Base-by-base conservation (phyloP, 2,329 filamentous ascomycete species). In the Keithomyces neogunnii region DNA sequence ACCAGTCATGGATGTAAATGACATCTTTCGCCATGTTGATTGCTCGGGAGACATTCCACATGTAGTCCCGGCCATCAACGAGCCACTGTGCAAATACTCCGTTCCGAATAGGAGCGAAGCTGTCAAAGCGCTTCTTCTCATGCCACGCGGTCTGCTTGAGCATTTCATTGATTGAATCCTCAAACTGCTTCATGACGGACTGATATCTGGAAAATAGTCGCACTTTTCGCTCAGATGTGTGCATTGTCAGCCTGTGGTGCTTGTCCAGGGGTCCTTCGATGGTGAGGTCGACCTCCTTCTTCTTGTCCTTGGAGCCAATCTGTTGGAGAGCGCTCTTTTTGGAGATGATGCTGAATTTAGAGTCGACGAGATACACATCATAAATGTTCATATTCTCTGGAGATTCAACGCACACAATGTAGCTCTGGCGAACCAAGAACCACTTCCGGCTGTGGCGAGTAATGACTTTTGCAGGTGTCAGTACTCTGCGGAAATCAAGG, bases 1-100 rank as follows among this genome's bases (percentile, higher is more conserved):
- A 99, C 93, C 93, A 99, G 68, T 97, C 93, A 66, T 99, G 93
- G 56, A 99, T 97, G 69, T 97, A 97, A 60, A 99, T 92, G 55
- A 97, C 92, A 71, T 97, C 93, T 62, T 89, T 89, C 7, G 93
- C 93, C 83, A 96, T 96, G 65, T 89, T 93, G 62, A 99, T 95
- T 10, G 93, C 93, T 57, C 92, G 82, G 9, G 92, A 97, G 6
- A 97, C 90, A 66, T 96, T 95, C 93, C 93, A 99, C 92, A 97
- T 97, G 73, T 97, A 95, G 66, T 99, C 93, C 59, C 93, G 83
- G 13, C 89, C 93, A 68, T 99, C 93, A 0, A 99, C 92, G 7
- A 99, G 80, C 91, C 92, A 97, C 63, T 96, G 90, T 2, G 91
- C 90, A 70, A 92, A 93, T 31, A 93, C 90, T 43, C 86, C 86